Conservation (phyloP, 2,329 filamentous ascomycete genomes). For the Dactylonectria macrodidyma region DNA sequence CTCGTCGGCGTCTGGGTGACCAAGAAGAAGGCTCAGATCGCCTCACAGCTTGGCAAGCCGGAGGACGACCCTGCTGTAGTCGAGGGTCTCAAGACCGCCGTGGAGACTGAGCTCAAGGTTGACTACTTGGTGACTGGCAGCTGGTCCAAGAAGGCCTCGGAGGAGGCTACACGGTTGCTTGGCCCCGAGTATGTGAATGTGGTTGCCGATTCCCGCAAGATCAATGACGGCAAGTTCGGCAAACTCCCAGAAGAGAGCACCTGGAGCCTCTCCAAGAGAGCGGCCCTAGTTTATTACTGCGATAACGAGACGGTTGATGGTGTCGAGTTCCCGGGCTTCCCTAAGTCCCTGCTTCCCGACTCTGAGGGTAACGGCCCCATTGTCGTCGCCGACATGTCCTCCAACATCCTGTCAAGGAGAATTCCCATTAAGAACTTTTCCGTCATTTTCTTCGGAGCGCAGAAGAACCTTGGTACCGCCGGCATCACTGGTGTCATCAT, state of each 20-base stretch:
- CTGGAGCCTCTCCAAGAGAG: slow-evolving; percentile 79
- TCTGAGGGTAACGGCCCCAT: slow-evolving; percentile 77
- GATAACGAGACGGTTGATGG: slow-evolving; percentile 96
- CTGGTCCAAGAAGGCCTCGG: slow-evolving; percentile 89
- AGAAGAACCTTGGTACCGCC: slow-evolving; percentile 92
- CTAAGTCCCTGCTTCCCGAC: slow-evolving; percentile 71
- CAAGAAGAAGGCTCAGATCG: slow-evolving; percentile 72
- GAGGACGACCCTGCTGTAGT: slow-evolving; percentile 67
- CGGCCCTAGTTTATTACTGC: slow-evolving; percentile 89
- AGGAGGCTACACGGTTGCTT: slow-evolving; percentile 84
- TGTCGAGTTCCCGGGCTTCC: slow-evolving; percentile 87
- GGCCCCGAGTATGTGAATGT: slow-evolving; percentile 84
- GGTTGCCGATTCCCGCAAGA: slow-evolving; percentile 76
- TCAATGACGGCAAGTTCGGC: slow-evolving; percentile 87
- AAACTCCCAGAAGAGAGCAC: slow-evolving; percentile 82
- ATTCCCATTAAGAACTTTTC: slow-evolving; percentile 86
- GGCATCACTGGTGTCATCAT: slow-evolving; percentile 91
- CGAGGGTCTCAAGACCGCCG: slow-evolving; percentile 72
- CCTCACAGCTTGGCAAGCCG: slow-evolving; percentile 66
- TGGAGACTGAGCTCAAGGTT: slow-evolving; percentile 80
- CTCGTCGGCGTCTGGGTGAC: slow-evolving; percentile 87
- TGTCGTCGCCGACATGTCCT: slow-evolving; percentile 93
- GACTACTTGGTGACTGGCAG: slow-evolving; percentile 94
- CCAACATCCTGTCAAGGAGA: slow-evolving; percentile 88
- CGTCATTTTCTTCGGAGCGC: slow-evolving; percentile 91